Evolutionary conservation across 805 yeast species (phyloP).

Genomic region (Hanseniaspora nectarophila): DNA sequence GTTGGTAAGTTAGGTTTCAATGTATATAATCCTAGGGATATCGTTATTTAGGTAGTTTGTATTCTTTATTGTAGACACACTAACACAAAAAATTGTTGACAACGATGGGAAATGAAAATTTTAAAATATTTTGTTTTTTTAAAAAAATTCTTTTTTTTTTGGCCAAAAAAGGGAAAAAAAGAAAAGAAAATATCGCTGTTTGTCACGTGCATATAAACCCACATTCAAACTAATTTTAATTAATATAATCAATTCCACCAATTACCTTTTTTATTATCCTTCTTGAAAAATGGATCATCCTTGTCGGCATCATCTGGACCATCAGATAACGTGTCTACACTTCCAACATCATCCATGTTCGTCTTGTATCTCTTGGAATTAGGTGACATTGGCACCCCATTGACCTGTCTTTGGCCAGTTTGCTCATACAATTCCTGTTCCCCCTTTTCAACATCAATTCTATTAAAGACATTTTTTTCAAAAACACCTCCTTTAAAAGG

Average conservation of each 20-base stretch:
- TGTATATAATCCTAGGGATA: no score
- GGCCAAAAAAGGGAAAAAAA: no score
- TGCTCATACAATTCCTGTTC: conserved; percentile 8
- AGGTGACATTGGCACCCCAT: conserved; percentile 2
- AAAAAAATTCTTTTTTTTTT: no score
- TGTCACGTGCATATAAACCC: no score
- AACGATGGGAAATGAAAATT: no score
- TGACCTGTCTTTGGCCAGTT: conserved; percentile 3
- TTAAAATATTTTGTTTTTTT: no score
- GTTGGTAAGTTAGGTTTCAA: no score
- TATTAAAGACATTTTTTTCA: conserved; percentile 19
- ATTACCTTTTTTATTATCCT: neutral
- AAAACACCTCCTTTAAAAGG: conserved; percentile 32
- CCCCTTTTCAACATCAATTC: conserved; percentile 9
- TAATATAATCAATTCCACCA: neutral
- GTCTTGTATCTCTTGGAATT: neutral
- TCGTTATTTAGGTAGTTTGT: no score
- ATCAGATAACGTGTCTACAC: neutral
- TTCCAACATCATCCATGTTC: neutral
- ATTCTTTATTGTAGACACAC: no score
- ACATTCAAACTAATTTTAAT: no score
- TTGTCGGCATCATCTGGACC: conserved; percentile 5
- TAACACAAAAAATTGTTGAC: no score
- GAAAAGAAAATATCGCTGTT: neutral
- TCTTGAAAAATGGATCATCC: conserved; percentile 22